Conservation (phyloP, 192 early-diverging fungal genomes). For the Irineochytrium annulatum region DNA sequence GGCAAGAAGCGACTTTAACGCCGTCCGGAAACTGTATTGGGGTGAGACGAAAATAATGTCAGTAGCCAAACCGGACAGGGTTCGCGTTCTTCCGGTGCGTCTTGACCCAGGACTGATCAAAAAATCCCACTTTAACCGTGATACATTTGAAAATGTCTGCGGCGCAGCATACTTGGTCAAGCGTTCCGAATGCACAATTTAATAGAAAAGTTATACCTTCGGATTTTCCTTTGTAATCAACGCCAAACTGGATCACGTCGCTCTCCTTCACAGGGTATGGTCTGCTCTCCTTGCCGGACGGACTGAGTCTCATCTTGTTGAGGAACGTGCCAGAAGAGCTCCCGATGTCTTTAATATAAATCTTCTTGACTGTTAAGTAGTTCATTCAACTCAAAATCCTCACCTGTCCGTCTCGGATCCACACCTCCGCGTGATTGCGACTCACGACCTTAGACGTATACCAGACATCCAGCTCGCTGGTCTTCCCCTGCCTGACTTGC, state of each 20-base stretch:
- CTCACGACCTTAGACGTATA: conserved; percentile 81
- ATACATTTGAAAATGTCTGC: conserved; percentile 50
- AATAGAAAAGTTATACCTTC: conserved; percentile 33
- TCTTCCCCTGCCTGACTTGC: conserved; percentile 29
- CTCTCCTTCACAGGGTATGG: conserved; percentile 69
- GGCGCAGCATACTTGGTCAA: not conserved
- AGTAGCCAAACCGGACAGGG: conserved; percentile 40
- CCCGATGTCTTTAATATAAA: conserved; percentile 91
- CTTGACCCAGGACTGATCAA: conserved; percentile 48
- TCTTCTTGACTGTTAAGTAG: conserved; percentile 42
- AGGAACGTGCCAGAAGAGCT: conserved; percentile 97
- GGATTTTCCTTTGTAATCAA: conserved; percentile 56
- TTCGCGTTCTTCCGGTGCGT: conserved; percentile 47
- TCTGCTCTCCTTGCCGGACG: conserved; percentile 78
- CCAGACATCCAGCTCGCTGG: conserved; percentile 44
- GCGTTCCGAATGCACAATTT: conserved; percentile 5
- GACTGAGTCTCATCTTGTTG: conserved; percentile 88
- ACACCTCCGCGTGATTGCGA: conserved; percentile 90
- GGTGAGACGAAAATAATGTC: conserved; percentile 7
- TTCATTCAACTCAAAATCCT: not conserved
- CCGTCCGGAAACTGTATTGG: conserved; percentile 37
- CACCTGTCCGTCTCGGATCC: conserved; percentile 70
- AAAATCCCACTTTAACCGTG: conserved; percentile 42
- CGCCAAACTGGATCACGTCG: conserved; percentile 54
- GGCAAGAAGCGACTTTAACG: conserved; percentile 46